Percentiles rank a stretch among this genome's conserved stretches.
phyloP scores from a whole-genome alignment of 768 basidiomycete species.

The Lactarius tabidus region DNA sequence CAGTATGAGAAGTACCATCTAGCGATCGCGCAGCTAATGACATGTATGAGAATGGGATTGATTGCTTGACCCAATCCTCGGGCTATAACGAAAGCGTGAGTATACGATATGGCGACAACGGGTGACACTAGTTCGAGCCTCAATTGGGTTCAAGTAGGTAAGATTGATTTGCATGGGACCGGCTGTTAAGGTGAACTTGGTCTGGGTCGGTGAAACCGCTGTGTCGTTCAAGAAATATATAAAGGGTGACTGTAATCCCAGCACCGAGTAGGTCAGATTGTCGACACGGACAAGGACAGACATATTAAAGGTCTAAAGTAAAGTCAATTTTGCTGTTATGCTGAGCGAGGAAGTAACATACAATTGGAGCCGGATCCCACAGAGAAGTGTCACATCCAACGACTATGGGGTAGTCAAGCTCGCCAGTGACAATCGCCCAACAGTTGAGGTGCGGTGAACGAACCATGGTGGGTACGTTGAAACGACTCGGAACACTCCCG shows the following conservation, averaged over 20 bases:
- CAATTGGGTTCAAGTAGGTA: slow-evolving; percentile 39
- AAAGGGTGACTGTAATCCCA: slow-evolving; percentile 18
- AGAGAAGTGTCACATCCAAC: too few relatives aligned
- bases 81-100: slow-evolving; percentile 28
- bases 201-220: slow-evolving; percentile 36
- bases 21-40: too few relatives aligned
- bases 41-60: too few relatives aligned
- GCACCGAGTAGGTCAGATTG: slow-evolving; percentile 20
- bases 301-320: slow-evolving; percentile 9
- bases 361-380: neutral
- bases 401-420: too few relatives aligned
- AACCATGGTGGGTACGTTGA: slow-evolving; percentile 29
- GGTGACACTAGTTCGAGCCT: slow-evolving; percentile 27
- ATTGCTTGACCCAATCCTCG: too few relatives aligned
- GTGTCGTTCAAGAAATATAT: slow-evolving; percentile 27
- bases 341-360: neutral
- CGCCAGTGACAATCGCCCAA: too few relatives aligned
- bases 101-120: neutral
- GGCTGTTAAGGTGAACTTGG: slow-evolving; percentile 32
- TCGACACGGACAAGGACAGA: slow-evolving; percentile 16
- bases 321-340: neutral
- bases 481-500: too few relatives aligned
- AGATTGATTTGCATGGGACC: slow-evolving; percentile 36
- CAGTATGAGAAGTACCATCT: slow-evolving; percentile 33
- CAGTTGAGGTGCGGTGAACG: slow-evolving; percentile 29